These are phyloP conservation scores for Coemansia umbellata DNA, from an alignment of 192 early-diverging fungal species.

Conservation along the genomic window DNA sequence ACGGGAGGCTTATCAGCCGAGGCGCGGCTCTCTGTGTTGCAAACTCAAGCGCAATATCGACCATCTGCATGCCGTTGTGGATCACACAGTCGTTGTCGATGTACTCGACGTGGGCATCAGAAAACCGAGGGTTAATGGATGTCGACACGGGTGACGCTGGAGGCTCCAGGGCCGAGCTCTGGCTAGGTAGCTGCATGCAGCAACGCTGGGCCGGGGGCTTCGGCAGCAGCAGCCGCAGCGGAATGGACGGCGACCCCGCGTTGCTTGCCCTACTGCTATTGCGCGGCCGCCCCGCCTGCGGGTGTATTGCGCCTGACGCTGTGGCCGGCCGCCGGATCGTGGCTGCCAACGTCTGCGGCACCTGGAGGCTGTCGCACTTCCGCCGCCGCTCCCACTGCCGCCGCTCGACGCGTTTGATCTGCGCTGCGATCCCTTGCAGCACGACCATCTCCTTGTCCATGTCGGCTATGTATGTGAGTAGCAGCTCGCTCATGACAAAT, in stretches of 20 bases:
- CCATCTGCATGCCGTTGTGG: conserved; percentile 45
- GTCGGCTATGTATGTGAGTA: conserved; percentile 18
- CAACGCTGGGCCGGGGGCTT: neutral
- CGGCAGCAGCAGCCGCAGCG: conserved; percentile 27
- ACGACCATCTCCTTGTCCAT: conserved; percentile 41
- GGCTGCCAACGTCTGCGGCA: neutral
- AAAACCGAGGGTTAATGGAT: conserved; percentile 29
- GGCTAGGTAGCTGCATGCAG: neutral
- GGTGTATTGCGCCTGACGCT: conserved; percentile 1
- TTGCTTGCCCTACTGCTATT: conserved; percentile 12
- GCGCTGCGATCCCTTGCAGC: conserved; percentile 39
- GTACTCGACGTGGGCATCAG: conserved; percentile 44
- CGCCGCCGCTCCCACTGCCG: conserved; percentile 11
- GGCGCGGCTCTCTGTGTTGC: conserved; percentile 32
- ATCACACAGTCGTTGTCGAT: conserved; percentile 45
- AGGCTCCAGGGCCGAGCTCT: neutral
- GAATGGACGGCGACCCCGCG: conserved; percentile 21
- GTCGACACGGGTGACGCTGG: conserved; percentile 1
- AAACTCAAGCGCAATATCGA: conserved; percentile 37
- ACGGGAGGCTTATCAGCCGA: conserved; percentile 32
- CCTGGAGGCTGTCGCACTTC: neutral
- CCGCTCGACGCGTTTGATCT: conserved; percentile 26
- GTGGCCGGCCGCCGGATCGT: neutral
- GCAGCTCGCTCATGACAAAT: conserved; percentile 9
- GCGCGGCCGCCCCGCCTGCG: conserved; percentile 3